phyloP scores from a whole-genome alignment of 208 protist genomes.

The Blechomonas ayalai region DNA sequence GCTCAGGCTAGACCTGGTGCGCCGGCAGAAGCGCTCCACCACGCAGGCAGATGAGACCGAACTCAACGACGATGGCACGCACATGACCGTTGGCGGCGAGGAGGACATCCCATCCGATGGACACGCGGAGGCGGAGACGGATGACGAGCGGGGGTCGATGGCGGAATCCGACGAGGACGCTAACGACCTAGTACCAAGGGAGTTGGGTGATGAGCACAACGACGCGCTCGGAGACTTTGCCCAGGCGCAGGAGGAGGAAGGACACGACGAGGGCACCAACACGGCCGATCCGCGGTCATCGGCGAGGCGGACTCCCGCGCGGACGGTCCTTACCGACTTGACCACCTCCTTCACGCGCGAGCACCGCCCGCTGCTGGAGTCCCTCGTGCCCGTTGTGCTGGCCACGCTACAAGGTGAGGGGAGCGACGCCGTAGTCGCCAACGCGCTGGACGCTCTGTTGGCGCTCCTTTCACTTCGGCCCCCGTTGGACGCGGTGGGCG shows the following conservation, averaged over 20 bases:
- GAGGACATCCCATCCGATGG: too few relatives aligned
- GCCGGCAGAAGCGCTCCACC: constrained; percentile 15
- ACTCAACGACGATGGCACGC: constrained; percentile 8
- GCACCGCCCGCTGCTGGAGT: constrained; percentile 62
- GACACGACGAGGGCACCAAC: constrained; percentile 5
- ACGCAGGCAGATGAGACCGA: background rate
- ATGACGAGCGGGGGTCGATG: constrained; percentile 4
- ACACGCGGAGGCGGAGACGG: constrained; percentile 7
- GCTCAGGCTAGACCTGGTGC: constrained; percentile 74
- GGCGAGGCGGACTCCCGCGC: too few relatives aligned
- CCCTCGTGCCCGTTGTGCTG: constrained; percentile 66
- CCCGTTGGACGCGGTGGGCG: constrained; percentile 48
- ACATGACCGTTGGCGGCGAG: constrained; percentile 2
- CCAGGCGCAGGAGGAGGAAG: constrained; percentile 22
- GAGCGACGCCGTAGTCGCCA: constrained; percentile 80
- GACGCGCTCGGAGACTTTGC: constrained; percentile 71
- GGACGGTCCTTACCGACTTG: constrained; percentile 24
- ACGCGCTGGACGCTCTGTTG: constrained; percentile 78
- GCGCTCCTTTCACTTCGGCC: constrained; percentile 77
- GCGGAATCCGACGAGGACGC: background rate
- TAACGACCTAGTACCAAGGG: too few relatives aligned
- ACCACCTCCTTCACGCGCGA: constrained; percentile 69
- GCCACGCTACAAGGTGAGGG: constrained; percentile 83
- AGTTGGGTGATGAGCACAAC: constrained; percentile 34
- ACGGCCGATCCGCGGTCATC: too few relatives aligned